Base-by-base conservation (phyloP, 306 rosid species). In the Medicago arabica region DNA sequence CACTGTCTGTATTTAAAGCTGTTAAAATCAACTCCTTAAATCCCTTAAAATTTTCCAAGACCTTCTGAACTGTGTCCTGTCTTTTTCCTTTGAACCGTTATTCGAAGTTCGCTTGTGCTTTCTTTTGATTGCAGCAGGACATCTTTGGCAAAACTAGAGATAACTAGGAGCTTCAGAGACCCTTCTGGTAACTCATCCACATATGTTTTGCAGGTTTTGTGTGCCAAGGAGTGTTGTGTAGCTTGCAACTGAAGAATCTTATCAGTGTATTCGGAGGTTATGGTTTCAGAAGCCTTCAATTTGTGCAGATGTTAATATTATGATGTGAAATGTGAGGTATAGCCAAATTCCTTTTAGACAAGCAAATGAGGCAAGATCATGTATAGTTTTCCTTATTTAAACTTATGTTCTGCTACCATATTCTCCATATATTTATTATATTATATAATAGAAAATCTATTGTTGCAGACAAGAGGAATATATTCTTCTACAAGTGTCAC, bases 391-490 rank as follows among this genome's bases (percentile, higher is more conserved):
- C 3, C 12, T 61, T 38, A 23, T 62, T 61, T 17, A 28, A 58
- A 63, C 9, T 71, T 34, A 6, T 18, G 59, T 64, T 34, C 11
- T 15, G 59, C 65, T 15, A 51, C 50, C 40, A 76, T 58, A 41
- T 76, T 46, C 72, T 80, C 5, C 23, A 68, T 40, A 34, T 34
- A 34, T 34, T 4, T 4, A 50, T 50, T 15, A 40, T 82, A 65
- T 78, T 63, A 63, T 36, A n/a, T 34, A 63, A 36, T 36, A 60
- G 54, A 40, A 16, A 44, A 75, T 53, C 25, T 43, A 44, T 8
- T 49, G 75, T 60, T 41, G 54, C 75, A 75, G 84, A 78, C 86
- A 74, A 21, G 54, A 43, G 71, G 80, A 78, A 85, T 82, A 68
- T 75, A 63, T 61, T 75, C 61, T 71, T 62, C 34, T 8, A 11